Conservation (phyloP, 495 filamentous ascomycete genomes). For the Xylaria curta region DNA sequence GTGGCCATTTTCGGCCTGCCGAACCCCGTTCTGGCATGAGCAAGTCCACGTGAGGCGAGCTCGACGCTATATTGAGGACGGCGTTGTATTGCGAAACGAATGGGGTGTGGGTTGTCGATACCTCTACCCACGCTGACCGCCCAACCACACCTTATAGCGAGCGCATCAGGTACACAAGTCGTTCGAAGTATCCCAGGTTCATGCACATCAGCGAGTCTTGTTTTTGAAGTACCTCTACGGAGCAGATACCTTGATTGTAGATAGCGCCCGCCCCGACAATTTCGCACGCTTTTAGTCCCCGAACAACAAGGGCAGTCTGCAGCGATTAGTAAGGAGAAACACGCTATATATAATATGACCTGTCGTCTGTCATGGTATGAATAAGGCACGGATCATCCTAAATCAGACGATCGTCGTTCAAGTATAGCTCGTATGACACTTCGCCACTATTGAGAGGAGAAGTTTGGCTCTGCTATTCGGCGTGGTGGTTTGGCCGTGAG, state of each 20-base stretch:
- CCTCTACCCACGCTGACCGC: slow-evolving; percentile 15
- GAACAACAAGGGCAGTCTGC: slow-evolving; percentile 12
- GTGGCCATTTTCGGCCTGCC: slow-evolving; percentile 27
- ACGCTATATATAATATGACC: slow-evolving; percentile 23
- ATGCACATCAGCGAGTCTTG: slow-evolving; percentile 9
- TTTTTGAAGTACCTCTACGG: slow-evolving; percentile 20
- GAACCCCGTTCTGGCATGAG: slow-evolving; percentile 22
- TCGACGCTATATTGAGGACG: slow-evolving; percentile 22
- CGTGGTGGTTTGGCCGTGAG: background rate
- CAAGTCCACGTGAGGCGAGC: slow-evolving; percentile 22
- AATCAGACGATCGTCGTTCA: slow-evolving; percentile 14
- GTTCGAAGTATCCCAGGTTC: slow-evolving; percentile 2
- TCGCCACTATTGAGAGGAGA: background rate
- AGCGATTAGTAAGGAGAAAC: slow-evolving; percentile 1
- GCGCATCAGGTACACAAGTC: slow-evolving; percentile 8
- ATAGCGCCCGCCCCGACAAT: background rate
- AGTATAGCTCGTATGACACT: slow-evolving; percentile 17
- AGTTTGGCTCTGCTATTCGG: background rate
- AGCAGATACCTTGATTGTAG: slow-evolving; percentile 3
- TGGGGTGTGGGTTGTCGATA: slow-evolving; percentile 17
- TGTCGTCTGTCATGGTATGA: slow-evolving; percentile 20
- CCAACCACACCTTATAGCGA: slow-evolving; percentile 14
- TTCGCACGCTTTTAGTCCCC: slow-evolving; percentile 7
- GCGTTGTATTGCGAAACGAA: slow-evolving; percentile 12
- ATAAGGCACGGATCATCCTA: slow-evolving; percentile 9